Evolutionary conservation across 2,329 filamentous ascomycete genomes (phyloP).

Genomic region (Coniochaeta sp.): DNA sequence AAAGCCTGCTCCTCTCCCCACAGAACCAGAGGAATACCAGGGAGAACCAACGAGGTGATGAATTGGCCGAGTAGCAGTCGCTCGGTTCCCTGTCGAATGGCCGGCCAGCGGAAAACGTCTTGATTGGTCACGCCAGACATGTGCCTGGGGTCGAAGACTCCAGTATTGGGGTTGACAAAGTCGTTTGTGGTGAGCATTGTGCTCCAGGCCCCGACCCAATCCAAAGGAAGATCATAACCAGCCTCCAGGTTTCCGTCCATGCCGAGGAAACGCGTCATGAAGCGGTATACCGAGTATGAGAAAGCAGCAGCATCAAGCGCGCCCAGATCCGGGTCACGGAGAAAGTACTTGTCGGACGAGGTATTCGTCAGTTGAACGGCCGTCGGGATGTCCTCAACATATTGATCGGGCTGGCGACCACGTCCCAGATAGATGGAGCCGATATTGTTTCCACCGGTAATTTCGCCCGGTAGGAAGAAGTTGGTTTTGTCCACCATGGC

Average conservation of each 20-base stretch:
- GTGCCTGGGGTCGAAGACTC: conserved; percentile 55
- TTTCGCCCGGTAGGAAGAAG: conserved; percentile 57
- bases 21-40: conserved; percentile 32
- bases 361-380: conserved; percentile 12
- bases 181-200: conserved; percentile 52
- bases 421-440: conserved; percentile 55
- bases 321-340: conserved; percentile 49
- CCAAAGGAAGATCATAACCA: conserved; percentile 21
- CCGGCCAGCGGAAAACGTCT: conserved; percentile 59
- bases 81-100: conserved; percentile 48
- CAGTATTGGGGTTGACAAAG: conserved; percentile 52
- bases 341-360: conserved; percentile 27
- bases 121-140: conserved; percentile 60
- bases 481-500: conserved; percentile 48
- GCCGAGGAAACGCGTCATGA: conserved; percentile 22
- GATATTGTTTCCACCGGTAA: conserved; percentile 54
- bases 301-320: conserved; percentile 36
- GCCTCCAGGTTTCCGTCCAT: conserved; percentile 23
- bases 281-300: conserved; percentile 26
- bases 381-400: conserved; percentile 8
- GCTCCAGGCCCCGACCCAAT: conserved; percentile 46
- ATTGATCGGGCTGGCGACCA: conserved; percentile 37
- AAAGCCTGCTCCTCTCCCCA: conserved; percentile 63
- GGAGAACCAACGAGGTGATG: conserved; percentile 45
- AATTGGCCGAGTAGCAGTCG: conserved; percentile 51